phyloP scores from a whole-genome alignment of 352 stramenopile species.

The Bremia lactucae region DNA sequence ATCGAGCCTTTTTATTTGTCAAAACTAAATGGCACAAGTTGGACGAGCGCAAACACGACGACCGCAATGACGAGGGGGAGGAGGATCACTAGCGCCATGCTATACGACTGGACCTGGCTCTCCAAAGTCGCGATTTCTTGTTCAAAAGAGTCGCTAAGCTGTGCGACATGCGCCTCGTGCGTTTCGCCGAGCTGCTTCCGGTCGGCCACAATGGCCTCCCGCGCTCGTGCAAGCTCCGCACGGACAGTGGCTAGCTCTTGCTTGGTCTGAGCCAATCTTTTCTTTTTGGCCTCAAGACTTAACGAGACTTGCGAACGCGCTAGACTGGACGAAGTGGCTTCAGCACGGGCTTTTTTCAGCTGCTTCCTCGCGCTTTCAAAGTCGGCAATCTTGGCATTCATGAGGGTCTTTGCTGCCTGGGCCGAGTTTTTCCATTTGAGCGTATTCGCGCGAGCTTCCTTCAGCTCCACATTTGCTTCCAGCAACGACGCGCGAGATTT shows the following conservation, averaged over 20 bases:
- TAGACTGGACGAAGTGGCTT: slow-evolving; percentile 32
- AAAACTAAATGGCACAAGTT: neutral
- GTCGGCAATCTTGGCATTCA: slow-evolving; percentile 58
- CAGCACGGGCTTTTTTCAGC: slow-evolving; percentile 35
- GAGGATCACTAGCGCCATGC: slow-evolving; percentile 38
- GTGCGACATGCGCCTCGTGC: slow-evolving; percentile 27
- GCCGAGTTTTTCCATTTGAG: slow-evolving; percentile 69
- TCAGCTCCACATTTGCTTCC: slow-evolving; percentile 66
- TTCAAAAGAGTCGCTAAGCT: slow-evolving; percentile 30
- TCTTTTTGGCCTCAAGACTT: slow-evolving; percentile 56
- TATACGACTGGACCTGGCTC: slow-evolving; percentile 46
- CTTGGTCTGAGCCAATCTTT: slow-evolving; percentile 52
- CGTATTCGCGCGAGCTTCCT: slow-evolving; percentile 47
- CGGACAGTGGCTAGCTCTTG: slow-evolving; percentile 42
- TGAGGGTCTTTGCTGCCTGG: slow-evolving; percentile 42
- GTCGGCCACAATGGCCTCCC: slow-evolving; percentile 15
- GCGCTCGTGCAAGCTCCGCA: slow-evolving; percentile 22
- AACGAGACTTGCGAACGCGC: slow-evolving; percentile 39
- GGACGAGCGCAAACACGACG: slow-evolving; percentile 33
- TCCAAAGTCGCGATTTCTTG: slow-evolving; percentile 14
- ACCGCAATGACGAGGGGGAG: slow-evolving; percentile 42
- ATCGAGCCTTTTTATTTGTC: no score
- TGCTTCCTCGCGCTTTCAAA: slow-evolving; percentile 59
- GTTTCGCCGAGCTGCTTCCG: slow-evolving; percentile 23
- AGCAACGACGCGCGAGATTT: slow-evolving; percentile 58